A percentile compares a stretch with the other conserved stretches of the same genome.
These are phyloP conservation scores for Microthlaspi erraticum DNA, from an alignment of 345 rosid species.

Conservation along the genomic window DNA sequence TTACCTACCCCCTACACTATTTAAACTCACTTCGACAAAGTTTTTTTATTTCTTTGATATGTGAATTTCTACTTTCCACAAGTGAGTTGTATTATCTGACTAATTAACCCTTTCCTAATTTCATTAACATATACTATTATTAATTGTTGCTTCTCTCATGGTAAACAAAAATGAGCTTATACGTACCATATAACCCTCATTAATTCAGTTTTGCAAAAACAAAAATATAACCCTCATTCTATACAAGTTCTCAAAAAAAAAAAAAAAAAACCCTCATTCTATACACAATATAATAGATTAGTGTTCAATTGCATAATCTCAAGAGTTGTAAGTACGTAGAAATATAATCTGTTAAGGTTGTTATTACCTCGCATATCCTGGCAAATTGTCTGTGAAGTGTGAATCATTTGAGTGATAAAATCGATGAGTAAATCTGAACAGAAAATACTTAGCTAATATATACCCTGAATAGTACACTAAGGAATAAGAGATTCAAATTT, in stretches of 20 bases:
- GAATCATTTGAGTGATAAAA: constrained; percentile 5
- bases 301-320: neutral
- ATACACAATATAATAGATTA: neutral
- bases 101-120: constrained; percentile 46
- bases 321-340: neutral
- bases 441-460: neutral
- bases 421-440: constrained; percentile 14
- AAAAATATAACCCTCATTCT: neutral
- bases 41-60: constrained; percentile 34
- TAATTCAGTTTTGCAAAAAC: too few species aligned
- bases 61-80: constrained; percentile 38
- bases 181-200: neutral
- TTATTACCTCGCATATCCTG: neutral
- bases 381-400: neutral
- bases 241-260: too few species aligned
- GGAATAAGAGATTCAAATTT: neutral
- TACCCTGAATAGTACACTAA: too few species aligned
- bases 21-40: constrained; percentile 44
- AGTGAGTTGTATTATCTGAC: constrained; percentile 37
- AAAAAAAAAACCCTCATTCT: neutral
- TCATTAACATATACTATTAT: constrained; percentile 22
- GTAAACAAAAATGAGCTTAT: constrained; percentile 1
- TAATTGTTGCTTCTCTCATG: neutral
- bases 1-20: constrained; percentile 67
- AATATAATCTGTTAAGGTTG: neutral